Conservation (phyloP, 2,329 filamentous ascomycete species). For the Dactylellina cionopaga region DNA sequence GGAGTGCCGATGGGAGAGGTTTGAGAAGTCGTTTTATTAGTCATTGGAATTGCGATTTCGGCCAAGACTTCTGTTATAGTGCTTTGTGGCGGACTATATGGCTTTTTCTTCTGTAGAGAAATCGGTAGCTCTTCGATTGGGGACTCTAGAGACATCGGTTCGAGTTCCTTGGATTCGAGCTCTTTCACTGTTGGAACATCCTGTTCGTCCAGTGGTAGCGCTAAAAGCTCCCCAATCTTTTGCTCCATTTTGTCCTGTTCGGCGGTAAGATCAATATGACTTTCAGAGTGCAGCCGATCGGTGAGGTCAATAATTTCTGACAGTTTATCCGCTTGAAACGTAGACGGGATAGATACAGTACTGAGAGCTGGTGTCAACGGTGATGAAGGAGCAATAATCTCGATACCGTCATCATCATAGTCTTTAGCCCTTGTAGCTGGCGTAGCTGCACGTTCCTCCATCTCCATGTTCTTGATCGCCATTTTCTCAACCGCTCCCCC, state of each 20-base stretch:
- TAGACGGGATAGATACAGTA: constrained; percentile 13
- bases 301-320: not conserved
- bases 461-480: too few species aligned
- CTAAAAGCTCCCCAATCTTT: too few species aligned
- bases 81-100: not conserved
- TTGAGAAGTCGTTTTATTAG: not conserved
- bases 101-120: not conserved
- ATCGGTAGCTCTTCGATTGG: too few species aligned
- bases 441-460: not conserved
- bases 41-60: not conserved
- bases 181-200: too few species aligned
- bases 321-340: too few species aligned
- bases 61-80: not conserved
- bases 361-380: constrained; percentile 21
- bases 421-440: not conserved
- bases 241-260: too few species aligned
- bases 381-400: not conserved
- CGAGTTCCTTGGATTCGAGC: too few species aligned
- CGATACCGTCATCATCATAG: not conserved
- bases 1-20: not conserved
- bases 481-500: too few species aligned
- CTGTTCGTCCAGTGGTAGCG: too few species aligned
- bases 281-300: too few species aligned
- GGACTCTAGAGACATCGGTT: too few species aligned
- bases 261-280: too few species aligned